A percentile compares a stretch with the other conserved stretches of the same genome.
Conservation (phyloP, 1,139 yeast genomes). For the Sugiyamaella japonica region DNA sequence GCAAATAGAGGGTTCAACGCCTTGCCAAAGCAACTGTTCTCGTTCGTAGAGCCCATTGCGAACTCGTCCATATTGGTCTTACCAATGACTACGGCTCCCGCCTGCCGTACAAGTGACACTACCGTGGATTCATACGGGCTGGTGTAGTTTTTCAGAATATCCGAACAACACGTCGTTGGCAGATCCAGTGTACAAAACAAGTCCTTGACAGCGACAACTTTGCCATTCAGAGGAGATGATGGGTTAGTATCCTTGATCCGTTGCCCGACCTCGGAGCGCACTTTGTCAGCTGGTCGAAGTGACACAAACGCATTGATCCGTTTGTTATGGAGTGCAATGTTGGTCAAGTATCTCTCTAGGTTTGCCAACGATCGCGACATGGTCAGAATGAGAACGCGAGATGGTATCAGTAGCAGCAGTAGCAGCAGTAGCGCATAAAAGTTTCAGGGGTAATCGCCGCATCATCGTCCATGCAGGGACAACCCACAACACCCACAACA, state of each 20-base stretch:
- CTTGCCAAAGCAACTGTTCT: slow-evolving; percentile 56
- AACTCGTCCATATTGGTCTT: slow-evolving; percentile 96
- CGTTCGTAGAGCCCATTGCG: slow-evolving; percentile 80
- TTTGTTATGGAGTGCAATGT: slow-evolving; percentile 35
- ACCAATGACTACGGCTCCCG: slow-evolving; percentile 63
- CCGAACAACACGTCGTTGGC: slow-evolving; percentile 78
- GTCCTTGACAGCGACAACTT: slow-evolving; percentile 63
- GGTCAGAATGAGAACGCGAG: background rate
- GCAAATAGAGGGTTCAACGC: slow-evolving; percentile 58
- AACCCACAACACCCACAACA: no score
- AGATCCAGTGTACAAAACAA: slow-evolving; percentile 66
- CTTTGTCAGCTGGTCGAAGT: slow-evolving; percentile 24
- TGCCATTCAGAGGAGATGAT: slow-evolving; percentile 28
- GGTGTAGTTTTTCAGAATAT: slow-evolving; percentile 48
- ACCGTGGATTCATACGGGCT: slow-evolving; percentile 88
- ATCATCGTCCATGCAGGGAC: no score
- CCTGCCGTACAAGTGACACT: slow-evolving; percentile 50
- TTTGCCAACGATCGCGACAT: slow-evolving; percentile 13
- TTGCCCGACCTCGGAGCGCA: slow-evolving; percentile 22
- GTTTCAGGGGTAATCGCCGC: no score
- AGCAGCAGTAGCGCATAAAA: no score
- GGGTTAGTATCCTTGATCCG: background rate
- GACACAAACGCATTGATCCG: slow-evolving; percentile 41
- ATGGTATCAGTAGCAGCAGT: no score
- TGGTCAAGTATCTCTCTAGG: slow-evolving; percentile 32